Conservation (phyloP, 169 alveolate genomes). For the Amoebophrya sp. region DNA sequence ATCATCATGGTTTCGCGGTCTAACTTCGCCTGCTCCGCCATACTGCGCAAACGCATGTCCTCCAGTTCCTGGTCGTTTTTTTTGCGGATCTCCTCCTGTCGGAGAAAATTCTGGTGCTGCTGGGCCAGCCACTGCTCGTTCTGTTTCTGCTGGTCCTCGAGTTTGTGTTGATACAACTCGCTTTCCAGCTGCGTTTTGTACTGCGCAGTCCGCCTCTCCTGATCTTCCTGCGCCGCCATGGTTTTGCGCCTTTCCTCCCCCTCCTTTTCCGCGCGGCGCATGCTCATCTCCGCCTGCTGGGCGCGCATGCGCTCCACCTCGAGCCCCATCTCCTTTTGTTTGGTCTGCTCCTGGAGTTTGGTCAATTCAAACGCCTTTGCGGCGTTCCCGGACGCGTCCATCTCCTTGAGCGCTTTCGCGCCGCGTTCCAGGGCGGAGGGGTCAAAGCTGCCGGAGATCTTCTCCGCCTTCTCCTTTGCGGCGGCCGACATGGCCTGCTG, state of each 20-base stretch:
- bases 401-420: slow-evolving; percentile 93
- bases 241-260: slow-evolving; percentile 85
- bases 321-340: slow-evolving; percentile 84
- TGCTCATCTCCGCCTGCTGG: slow-evolving; percentile 57
- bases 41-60: slow-evolving; percentile 54
- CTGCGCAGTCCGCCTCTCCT: slow-evolving; percentile 84
- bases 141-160: slow-evolving; percentile 82
- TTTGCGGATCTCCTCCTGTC: slow-evolving; percentile 78
- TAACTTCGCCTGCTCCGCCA: slow-evolving; percentile 52
- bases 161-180: slow-evolving; percentile 56
- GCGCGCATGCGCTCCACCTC: slow-evolving; percentile 67
- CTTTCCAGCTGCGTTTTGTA: slow-evolving; percentile 81
- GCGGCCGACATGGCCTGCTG: background rate
- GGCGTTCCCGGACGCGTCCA: slow-evolving; percentile 81
- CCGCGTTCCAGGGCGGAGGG: slow-evolving; percentile 98
- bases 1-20: slow-evolving; percentile 66
- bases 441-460: slow-evolving; percentile 66
- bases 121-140: slow-evolving; percentile 83
- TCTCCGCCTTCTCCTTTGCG: slow-evolving; percentile 23
- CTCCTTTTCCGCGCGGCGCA: slow-evolving; percentile 61
- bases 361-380: slow-evolving; percentile 89
- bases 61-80: slow-evolving; percentile 56
- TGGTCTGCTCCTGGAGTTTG: slow-evolving; percentile 87
- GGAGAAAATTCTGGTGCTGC: slow-evolving; percentile 81
- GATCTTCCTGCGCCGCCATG: slow-evolving; percentile 82